Evolutionary conservation across 345 rosid genomes (phyloP).

Genomic region (Microcos paniculata): DNA sequence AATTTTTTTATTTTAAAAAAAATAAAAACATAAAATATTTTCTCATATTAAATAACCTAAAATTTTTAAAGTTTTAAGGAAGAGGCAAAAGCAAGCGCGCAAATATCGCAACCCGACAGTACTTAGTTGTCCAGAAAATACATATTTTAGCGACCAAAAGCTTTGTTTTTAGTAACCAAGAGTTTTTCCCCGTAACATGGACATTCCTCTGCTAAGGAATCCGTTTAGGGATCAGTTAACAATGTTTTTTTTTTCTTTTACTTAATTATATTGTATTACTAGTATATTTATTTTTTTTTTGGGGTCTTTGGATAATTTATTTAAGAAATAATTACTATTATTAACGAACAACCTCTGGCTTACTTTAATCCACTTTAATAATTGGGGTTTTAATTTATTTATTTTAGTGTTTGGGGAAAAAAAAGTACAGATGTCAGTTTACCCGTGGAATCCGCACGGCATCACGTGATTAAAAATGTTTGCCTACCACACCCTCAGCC

Average conservation of each 20-base stretch:
- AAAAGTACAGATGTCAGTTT: slow-evolving; percentile 31
- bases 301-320: slow-evolving; percentile 5
- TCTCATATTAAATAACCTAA: too few relatives aligned
- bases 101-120: background rate
- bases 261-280: too few relatives aligned
- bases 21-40: too few relatives aligned
- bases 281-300: background rate
- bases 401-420: background rate
- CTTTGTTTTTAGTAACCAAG: background rate
- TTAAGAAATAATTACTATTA: too few relatives aligned
- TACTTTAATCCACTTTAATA: background rate
- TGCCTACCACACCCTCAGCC: slow-evolving; percentile 37
- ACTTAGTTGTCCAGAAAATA: background rate
- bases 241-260: slow-evolving; percentile 4
- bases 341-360: background rate
- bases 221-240: slow-evolving; percentile 72
- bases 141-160: background rate
- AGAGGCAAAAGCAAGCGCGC: background rate
- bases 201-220: slow-evolving; percentile 50
- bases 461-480: slow-evolving; percentile 53
- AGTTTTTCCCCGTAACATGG: slow-evolving; percentile 21
- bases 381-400: background rate
- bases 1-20: too few relatives aligned
- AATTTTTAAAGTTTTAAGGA: background rate
- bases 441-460: slow-evolving; percentile 34